Conservation (phyloP, 2,329 filamentous ascomycete species). For the Chrysoporthe cubensis region DNA sequence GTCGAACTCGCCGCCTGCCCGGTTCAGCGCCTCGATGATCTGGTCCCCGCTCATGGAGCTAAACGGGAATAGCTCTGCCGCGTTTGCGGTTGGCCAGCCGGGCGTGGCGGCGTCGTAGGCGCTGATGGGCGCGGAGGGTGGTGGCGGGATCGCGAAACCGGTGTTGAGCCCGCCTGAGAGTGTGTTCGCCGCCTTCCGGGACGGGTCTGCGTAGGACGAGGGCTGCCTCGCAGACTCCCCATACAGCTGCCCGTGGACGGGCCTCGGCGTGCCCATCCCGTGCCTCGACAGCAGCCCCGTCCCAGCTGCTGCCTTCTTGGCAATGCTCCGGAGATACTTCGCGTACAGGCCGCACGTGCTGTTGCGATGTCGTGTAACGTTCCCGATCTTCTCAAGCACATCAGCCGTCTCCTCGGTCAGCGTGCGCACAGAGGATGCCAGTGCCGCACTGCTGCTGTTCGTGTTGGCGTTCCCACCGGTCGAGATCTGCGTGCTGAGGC, state of each 20-base stretch:
- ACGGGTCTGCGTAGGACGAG: conserved; percentile 4
- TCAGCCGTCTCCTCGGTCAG: conserved; percentile 71
- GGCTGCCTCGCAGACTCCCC: neutral
- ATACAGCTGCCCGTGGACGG: conserved; percentile 1
- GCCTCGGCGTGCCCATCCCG: conserved; percentile 21
- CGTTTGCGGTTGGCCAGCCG: conserved; percentile 43
- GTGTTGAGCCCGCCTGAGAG: neutral
- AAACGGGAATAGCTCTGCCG: conserved; percentile 59
- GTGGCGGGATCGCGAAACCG: conserved; percentile 28
- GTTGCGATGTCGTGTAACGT: conserved; percentile 66
- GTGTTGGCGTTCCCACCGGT: conserved; percentile 51
- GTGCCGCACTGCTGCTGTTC: conserved; percentile 24
- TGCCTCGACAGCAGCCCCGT: conserved; percentile 21
- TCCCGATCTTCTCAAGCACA: conserved; percentile 71
- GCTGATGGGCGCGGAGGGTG: conserved; percentile 30
- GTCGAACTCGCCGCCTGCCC: conserved; percentile 63
- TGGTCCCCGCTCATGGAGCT: conserved; percentile 73
- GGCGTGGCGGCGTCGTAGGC: conserved; percentile 34
- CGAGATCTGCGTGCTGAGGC: conserved; percentile 62
- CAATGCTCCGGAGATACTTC: conserved; percentile 49
- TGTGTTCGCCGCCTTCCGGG: neutral
- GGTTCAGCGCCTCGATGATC: conserved; percentile 67
- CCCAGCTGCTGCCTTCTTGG: conserved; percentile 41
- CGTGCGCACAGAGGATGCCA: conserved; percentile 65
- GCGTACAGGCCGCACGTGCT: conserved; percentile 62